A percentile compares a stretch with the other conserved stretches of the same genome.
phyloP scores from a whole-genome alignment of 345 rosid species.

The Corymbia maculata region DNA sequence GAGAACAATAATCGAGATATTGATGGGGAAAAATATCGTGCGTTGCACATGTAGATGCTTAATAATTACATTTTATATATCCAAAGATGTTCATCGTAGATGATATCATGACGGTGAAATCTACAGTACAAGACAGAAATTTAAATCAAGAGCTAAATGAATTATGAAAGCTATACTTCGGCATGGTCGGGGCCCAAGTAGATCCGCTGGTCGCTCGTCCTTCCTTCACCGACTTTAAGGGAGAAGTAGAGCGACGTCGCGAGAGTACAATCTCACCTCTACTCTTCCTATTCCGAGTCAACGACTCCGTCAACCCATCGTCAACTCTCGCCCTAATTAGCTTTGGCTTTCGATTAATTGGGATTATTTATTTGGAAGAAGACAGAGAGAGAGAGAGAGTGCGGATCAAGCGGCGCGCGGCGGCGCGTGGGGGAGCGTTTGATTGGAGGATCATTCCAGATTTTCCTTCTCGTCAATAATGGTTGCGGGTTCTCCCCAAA shows the following conservation, averaged over 20 bases:
- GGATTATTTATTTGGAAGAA: not conserved
- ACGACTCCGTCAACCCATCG: not conserved
- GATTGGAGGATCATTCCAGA: not conserved
- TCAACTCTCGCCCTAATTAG: not conserved
- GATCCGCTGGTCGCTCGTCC: not conserved
- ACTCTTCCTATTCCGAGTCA: not conserved
- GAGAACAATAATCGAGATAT: rapidly evolving
- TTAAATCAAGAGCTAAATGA: not conserved
- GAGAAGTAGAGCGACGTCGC: not conserved
- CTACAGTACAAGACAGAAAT: not conserved
- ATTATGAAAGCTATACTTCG: not conserved
- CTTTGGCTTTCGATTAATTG: not conserved
- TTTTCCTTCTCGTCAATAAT: not conserved
- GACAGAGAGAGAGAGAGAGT: not conserved
- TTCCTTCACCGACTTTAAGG: not conserved
- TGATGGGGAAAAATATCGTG: rapidly evolving
- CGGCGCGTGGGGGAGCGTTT: not conserved
- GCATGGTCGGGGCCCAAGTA: not conserved
- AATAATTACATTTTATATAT: rapidly evolving
- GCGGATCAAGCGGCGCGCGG: not conserved
- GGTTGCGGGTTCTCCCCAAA: not conserved
- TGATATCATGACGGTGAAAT: not conserved
- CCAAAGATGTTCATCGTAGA: not conserved
- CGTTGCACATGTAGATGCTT: rapidly evolving
- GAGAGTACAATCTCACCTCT: not conserved